Evolutionary conservation across 768 basidiomycete genomes (phyloP), one percentile per base, ranked within the genome.

Genomic region (Phlebiopsis flavidoalba): DNA sequence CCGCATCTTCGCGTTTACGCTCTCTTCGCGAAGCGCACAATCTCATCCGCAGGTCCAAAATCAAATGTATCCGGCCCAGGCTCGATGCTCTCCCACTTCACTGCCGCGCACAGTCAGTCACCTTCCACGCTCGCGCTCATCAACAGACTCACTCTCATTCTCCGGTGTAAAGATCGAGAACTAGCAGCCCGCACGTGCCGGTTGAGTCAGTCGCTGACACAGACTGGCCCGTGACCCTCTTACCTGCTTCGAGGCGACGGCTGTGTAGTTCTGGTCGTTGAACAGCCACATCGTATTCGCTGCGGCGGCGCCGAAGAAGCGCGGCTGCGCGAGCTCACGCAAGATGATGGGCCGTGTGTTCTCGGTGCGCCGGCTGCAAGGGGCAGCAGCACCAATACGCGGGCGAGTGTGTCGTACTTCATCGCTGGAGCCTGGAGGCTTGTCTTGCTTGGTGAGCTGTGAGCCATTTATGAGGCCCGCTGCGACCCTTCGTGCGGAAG

Each of bases 71-170:
- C 37, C 2, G 61, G 61, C 51, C 53, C 52, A 7, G 61, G 61
- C 36, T 62, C 61, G 19, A 62, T 62, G 52, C 17, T 50, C 40
- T 62, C 61, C 61, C 61, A 62, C 55, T 62, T 62, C 61, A 62
- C 61, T 62, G 51, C 17, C 24, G 4, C 22, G 11, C 31, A 5
- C 21, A n/a, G 51, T 60, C 45, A 58, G 22, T 15, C 26, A 31
- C 3, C 26, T 2, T 35, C 21, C 45, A n/a, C 5, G 14, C 5
- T 8, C 19, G 19, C 45, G 45, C 14, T 3, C 14, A 31, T 6
- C 26, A 8, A 12, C 47, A 49, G 15, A 53, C 61, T 53, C 46
- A 62, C 61, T 62, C 53, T 62, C 61, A 43, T 62, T 62, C 48
- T 62, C 61, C 14, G 61, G 61, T 12, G 61, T 62, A 31, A 62